Conservation (phyloP, 441 rosid genomes). For the Jatropha podagrica region DNA sequence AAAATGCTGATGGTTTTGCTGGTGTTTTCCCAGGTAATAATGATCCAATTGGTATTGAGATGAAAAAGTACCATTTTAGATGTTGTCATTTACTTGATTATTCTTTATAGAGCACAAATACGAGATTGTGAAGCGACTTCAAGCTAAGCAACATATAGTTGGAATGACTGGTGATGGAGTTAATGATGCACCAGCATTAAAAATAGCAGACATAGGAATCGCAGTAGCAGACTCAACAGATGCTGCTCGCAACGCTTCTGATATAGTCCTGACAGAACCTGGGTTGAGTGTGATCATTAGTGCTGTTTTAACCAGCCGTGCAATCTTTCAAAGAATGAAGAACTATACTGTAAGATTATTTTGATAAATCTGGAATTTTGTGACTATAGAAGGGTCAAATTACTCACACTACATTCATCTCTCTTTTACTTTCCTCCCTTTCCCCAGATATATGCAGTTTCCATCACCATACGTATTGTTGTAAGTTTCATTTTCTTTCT, state of each 20-base stretch:
- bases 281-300: constrained; percentile 87
- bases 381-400: neutral
- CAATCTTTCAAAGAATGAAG: constrained; percentile 94
- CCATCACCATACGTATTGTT: constrained; percentile 95
- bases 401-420: neutral
- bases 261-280: constrained; percentile 88
- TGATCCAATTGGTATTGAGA: neutral
- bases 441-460: constrained; percentile 85
- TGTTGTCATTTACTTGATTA: neutral
- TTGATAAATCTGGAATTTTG: neutral
- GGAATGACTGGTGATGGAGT: constrained; percentile 99
- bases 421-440: neutral
- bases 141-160: constrained; percentile 75
- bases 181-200: constrained; percentile 91
- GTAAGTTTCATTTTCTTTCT: constrained; percentile 41
- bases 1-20: constrained; percentile 94
- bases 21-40: constrained; percentile 84
- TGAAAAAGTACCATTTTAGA: neutral
- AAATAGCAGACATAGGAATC: constrained; percentile 91
- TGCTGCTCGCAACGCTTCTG: constrained; percentile 90
- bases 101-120: constrained; percentile 66
- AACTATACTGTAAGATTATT: constrained; percentile 65
- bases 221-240: constrained; percentile 94
- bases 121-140: constrained; percentile 82
- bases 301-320: constrained; percentile 83